These are phyloP conservation scores for Fusarium begoniae DNA, from an alignment of 2,329 filamentous ascomycete species.

Conservation along the genomic window DNA sequence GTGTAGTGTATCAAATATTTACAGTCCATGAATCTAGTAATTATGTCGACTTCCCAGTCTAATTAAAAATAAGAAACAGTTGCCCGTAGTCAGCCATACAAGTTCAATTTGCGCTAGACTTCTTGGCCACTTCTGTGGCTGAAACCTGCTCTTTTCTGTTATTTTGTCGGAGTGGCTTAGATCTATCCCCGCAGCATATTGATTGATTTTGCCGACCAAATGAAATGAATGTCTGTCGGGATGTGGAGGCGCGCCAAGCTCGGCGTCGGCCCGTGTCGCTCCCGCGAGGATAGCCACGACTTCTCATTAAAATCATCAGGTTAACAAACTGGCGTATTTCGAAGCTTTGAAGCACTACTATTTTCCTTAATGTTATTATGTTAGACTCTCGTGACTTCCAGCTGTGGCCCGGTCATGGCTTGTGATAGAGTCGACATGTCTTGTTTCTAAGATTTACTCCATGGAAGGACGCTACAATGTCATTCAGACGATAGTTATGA, in stretches of 20 bases:
- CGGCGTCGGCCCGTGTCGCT: neutral
- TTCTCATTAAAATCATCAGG: neutral
- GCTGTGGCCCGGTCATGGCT: neutral
- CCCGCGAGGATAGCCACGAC: neutral
- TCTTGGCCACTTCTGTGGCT: neutral
- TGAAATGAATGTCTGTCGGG: neutral
- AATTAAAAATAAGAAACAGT: too few relatives aligned
- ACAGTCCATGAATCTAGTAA: fast-evolving
- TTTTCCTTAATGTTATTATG: fast-evolving
- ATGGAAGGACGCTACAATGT: neutral
- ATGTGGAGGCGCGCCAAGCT: neutral
- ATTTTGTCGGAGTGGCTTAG: too few relatives aligned
- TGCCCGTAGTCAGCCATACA: fast-evolving
- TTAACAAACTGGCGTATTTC: fast-evolving
- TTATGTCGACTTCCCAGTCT: fast-evolving
- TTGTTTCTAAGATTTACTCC: neutral
- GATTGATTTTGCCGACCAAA: too few relatives aligned
- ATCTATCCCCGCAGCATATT: too few relatives aligned
- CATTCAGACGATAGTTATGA: neutral
- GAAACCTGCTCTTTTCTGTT: neutral
- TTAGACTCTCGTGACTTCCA: fast-evolving
- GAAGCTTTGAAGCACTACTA: fast-evolving
- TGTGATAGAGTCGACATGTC: neutral
- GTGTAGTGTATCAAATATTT: fast-evolving
- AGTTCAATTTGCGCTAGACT: neutral